These are phyloP conservation scores for Chamaecyparis obtusa DNA, from an alignment of 75 land plant species.

Conservation along the genomic window DNA sequence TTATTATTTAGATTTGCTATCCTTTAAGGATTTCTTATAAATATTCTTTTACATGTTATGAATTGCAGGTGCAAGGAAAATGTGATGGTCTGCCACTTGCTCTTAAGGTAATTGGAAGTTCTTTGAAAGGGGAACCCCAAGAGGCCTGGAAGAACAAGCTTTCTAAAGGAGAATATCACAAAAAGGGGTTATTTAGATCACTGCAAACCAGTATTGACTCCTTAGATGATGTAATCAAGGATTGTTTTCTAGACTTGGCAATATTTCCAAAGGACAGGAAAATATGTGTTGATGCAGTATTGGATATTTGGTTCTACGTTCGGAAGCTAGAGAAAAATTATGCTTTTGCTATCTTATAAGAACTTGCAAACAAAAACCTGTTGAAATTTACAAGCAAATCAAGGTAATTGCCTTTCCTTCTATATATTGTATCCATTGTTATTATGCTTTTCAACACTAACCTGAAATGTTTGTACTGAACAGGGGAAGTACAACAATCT, in stretches of 20 bases:
- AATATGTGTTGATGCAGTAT: conserved; percentile 24
- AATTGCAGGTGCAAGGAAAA: too few species aligned
- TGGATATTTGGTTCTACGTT: conserved; percentile 52
- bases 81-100: too few species aligned
- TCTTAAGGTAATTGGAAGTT: too few species aligned
- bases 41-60: too few species aligned
- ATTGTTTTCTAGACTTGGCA: conserved; percentile 58
- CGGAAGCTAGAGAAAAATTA: conserved; percentile 36
- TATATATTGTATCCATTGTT: not conserved
- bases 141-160: too few species aligned
- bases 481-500: not conserved
- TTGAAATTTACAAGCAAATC: too few species aligned
- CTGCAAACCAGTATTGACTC: conserved; percentile 22
- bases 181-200: conserved; percentile 34
- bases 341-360: too few species aligned
- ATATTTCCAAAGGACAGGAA: conserved; percentile 41
- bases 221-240: conserved; percentile 16
- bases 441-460: not conserved
- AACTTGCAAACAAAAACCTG: too few species aligned
- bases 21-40: not conserved
- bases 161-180: conserved; percentile 22
- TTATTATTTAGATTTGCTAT: not conserved
- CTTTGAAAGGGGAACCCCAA: too few species aligned
- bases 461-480: too few species aligned
- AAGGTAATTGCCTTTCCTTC: not conserved